These are phyloP conservation scores for Calonectria fujianensis DNA, from an alignment of 2,329 filamentous ascomycete species.

Conservation along the genomic window DNA sequence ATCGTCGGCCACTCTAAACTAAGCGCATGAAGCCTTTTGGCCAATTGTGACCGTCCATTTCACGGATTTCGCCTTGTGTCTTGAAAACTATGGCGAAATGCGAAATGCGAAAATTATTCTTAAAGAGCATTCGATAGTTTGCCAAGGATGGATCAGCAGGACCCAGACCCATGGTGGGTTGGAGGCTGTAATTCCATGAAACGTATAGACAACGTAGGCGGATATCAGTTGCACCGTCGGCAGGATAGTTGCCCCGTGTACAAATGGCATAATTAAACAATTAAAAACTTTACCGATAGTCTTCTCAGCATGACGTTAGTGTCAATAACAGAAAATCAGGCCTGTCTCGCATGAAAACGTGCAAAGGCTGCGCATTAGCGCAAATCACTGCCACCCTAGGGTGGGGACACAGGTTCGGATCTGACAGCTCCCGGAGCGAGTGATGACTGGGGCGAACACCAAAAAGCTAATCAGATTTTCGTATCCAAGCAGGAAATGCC, in stretches of 20 bases:
- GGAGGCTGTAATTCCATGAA: background rate
- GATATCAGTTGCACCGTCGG: background rate
- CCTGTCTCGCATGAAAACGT: background rate
- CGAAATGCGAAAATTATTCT: background rate
- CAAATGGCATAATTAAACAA: background rate
- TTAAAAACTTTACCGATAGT: background rate
- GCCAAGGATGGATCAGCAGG: background rate
- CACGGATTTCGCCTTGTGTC: background rate
- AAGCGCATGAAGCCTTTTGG: no score
- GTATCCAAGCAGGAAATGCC: background rate
- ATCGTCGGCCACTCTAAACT: background rate
- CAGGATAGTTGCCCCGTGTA: background rate
- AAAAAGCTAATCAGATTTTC: background rate
- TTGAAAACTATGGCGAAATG: no score
- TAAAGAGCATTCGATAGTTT: background rate
- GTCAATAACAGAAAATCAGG: background rate
- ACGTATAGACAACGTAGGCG: background rate
- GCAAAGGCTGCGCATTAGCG: background rate
- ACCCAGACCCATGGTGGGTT: no score
- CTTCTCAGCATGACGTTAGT: no score
- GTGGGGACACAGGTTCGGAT: background rate
- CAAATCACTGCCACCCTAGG: slow-evolving; percentile 4
- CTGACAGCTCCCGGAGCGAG: slow-evolving; percentile 10
- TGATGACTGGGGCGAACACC: background rate
- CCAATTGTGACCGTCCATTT: background rate